Base-by-base conservation (phyloP, 352 stramenopile genomes). In the Globisporangium radiosum region DNA sequence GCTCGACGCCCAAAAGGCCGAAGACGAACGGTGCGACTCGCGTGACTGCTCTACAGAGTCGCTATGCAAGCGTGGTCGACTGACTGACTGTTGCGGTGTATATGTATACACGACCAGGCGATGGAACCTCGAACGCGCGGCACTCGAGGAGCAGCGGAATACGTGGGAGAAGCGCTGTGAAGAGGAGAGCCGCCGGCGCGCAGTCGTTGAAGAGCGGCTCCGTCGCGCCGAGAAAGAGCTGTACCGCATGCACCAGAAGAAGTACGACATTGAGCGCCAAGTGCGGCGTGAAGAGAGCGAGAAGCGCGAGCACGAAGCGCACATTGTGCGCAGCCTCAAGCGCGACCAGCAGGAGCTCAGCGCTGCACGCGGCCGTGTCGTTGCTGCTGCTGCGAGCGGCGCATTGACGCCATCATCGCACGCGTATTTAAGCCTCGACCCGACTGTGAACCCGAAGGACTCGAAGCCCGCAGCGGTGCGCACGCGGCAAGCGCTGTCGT, bases 181-280 rank as follows among this genome's bases (percentile, higher is more conserved):
- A 47, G 85, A 94, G 47, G 85, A 94, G 54, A 75, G 69, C 19
- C 71, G 81, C 7, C 79, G 83, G 49, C 78, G 82, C 15, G 74
- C 78, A 9, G 79, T 87, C 63, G 68, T 87, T 7, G 85, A 94
- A 62, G 85, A 94, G 59, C 79, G 85, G 9, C 70, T 94, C 2
- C 85, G 85, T 44, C 75, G 85, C 10, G 77, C 85, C 36, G 85
- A 94, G 65, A 92, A 92, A 67, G 85, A 94, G 64, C 69, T 94
- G 10, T 94, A 94, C 63, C 85, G 85, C 38, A 94, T 94, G 85
- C 85, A 92, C 71, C 85, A 94, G 70, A 92, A 92, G 69, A 94
- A 94, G 68, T 94, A 92, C 72, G 81, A 94, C 68, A 94, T 94
- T 59, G 85, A 94, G 60, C 87, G 88, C 66, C 62, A 81, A 47